Evolutionary conservation across 768 basidiomycete species (phyloP).

Genomic region (Russula olivacea): DNA sequence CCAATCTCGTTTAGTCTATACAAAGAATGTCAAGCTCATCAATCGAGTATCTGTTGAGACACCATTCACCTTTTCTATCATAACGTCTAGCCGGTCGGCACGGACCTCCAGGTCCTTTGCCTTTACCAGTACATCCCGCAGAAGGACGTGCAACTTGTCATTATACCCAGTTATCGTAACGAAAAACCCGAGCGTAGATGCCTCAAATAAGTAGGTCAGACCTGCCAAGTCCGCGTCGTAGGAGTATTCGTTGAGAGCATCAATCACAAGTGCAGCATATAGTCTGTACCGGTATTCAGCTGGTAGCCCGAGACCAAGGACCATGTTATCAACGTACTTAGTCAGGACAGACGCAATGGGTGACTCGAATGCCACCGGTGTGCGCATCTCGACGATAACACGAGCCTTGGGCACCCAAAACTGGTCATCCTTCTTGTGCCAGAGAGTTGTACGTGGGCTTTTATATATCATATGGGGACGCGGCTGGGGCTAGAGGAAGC

Average conservation of each 20-base stretch:
- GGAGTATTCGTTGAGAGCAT: slow-evolving; percentile 82
- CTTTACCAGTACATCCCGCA: slow-evolving; percentile 63
- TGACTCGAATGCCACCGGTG: slow-evolving; percentile 53
- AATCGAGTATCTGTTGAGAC: not conserved
- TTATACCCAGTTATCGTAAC: slow-evolving; percentile 80
- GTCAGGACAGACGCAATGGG: slow-evolving; percentile 70
- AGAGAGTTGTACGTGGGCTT: slow-evolving; percentile 65
- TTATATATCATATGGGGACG: slow-evolving; percentile 74
- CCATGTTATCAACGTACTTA: slow-evolving; percentile 39
- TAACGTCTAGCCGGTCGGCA: slow-evolving; percentile 67
- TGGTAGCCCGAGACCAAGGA: not conserved
- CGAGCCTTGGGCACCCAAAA: slow-evolving; percentile 94
- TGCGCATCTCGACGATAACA: slow-evolving; percentile 68
- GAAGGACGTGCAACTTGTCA: slow-evolving; percentile 78
- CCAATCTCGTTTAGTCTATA: slow-evolving; percentile 68
- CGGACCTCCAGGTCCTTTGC: slow-evolving; percentile 58
- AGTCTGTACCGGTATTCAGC: slow-evolving; percentile 42
- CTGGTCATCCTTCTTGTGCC: slow-evolving; percentile 96
- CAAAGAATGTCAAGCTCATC: not conserved
- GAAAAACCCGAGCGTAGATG: slow-evolving; percentile 58
- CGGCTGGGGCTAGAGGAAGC: slow-evolving; percentile 52
- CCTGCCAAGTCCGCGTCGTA: slow-evolving; percentile 94
- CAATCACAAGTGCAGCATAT: slow-evolving; percentile 78
- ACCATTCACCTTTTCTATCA: slow-evolving; percentile 71
- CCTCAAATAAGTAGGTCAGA: slow-evolving; percentile 62